Percentiles rank a stretch among this genome's conserved stretches.
phyloP scores from a whole-genome alignment of 2,329 filamentous ascomycete genomes.

The Pestalotiopsis sp. region DNA sequence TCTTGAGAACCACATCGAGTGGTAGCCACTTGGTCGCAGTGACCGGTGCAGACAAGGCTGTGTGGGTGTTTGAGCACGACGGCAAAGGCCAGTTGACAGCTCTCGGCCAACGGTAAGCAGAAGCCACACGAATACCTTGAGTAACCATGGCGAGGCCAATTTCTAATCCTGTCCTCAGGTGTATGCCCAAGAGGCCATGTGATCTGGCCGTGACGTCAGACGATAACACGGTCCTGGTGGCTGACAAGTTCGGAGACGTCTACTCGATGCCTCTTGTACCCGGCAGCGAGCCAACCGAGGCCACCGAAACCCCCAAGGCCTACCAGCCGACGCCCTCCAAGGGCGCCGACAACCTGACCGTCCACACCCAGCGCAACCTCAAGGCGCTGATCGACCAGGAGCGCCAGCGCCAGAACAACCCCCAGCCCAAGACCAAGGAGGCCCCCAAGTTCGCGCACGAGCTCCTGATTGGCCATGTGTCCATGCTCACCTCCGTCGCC shows the following conservation, averaged over 20 bases:
- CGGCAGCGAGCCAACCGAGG: slow-evolving; percentile 10
- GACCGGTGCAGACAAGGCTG: slow-evolving; percentile 88
- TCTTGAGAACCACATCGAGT: slow-evolving; percentile 65
- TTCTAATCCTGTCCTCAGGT: slow-evolving; percentile 46
- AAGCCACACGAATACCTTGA: slow-evolving; percentile 14
- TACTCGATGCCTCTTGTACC: slow-evolving; percentile 79
- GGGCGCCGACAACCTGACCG: slow-evolving; percentile 61
- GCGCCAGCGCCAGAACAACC: slow-evolving; percentile 42
- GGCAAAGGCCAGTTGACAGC: slow-evolving; percentile 63
- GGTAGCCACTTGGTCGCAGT: slow-evolving; percentile 74
- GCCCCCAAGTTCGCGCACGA: slow-evolving; percentile 69
- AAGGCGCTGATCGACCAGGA: slow-evolving; percentile 63
- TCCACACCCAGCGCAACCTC: slow-evolving; percentile 67
- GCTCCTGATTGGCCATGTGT: slow-evolving; percentile 89
- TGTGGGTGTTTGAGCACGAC: slow-evolving; percentile 79
- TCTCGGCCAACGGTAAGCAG: slow-evolving; percentile 69
- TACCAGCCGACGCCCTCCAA: slow-evolving; percentile 34
- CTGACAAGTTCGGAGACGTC: slow-evolving; percentile 97
- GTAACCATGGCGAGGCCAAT: background rate
- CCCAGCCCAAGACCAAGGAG: slow-evolving; percentile 31
- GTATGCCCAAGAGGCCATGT: slow-evolving; percentile 88
- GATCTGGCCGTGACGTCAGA: slow-evolving; percentile 73
- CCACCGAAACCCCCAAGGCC: slow-evolving; percentile 23
- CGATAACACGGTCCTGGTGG: slow-evolving; percentile 73
- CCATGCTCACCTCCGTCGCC: slow-evolving; percentile 81